Evolutionary conservation across 495 filamentous ascomycete species (phyloP), one percentile per base, ranked within the genome.

Genomic region (Tuber melanosporum): DNA sequence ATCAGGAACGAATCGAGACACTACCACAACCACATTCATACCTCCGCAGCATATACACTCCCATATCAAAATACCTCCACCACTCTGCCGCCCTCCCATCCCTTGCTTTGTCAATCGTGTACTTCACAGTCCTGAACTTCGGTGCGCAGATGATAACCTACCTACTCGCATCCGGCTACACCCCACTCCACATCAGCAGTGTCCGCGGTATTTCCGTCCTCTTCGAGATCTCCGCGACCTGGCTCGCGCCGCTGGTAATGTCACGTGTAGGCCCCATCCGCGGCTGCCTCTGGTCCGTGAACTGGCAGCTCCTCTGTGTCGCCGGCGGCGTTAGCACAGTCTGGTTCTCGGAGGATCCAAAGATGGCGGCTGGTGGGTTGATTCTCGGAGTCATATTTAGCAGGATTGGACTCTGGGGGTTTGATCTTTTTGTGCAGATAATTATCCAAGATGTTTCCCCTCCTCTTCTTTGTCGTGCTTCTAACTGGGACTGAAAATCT

Each of bases 401-500:
- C 73, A 86, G 91, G 0, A 49, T 92, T 9, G 91, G 91, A 0
- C 85, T 93, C 0, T 90, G 91, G 88, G 89, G 90, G 0, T 92
- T 90, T 76, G 91, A 93, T 80, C 84, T 93, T 2, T 89, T 86
- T 43, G 88, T 85, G 12, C 91, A 93, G 79, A 86, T 86, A 70
- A 86, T 92, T 19, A 85, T 93, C 0, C 91, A 93, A 81, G 90
- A 91, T 78, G 90, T 90, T 79, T 80, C 73, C 19, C 32, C 22
- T 22, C 46, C 4, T 15, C 9, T 0, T 12, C 49, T 2, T n/a
- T n/a, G 49, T n/a, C 20, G 20, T 22, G 20, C 49, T n/a, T 3
- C 22, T 57, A 22, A 0, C 22, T 2, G 49, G 49, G 20, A 22
- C 49, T 57, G 20, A 57, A n/a, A 12, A n/a, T n/a, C n/a, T 8